A percentile compares a stretch with the other conserved stretches of the same genome.
phyloP scores from a whole-genome alignment of 768 basidiomycete species.

The Trametes villosa region DNA sequence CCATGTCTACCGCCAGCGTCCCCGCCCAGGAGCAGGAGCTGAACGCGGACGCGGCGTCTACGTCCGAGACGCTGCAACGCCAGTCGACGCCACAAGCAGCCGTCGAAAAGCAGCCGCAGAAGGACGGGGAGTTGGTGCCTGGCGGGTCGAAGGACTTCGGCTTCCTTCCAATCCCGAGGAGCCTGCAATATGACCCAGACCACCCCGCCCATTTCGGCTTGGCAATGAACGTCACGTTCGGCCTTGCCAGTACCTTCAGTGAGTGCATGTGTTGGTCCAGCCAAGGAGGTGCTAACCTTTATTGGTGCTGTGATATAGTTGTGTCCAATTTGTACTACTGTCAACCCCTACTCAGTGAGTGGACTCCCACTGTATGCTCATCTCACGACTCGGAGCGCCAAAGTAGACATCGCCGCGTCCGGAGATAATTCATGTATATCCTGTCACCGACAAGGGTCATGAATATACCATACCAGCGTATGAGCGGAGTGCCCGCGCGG shows the following conservation, averaged over 20 bases:
- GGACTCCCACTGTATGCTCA: too few species aligned
- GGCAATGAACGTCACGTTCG: constrained; percentile 50
- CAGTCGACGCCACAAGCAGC: too few species aligned
- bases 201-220: constrained; percentile 42
- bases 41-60: not conserved
- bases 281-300: not conserved
- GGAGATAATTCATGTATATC: too few species aligned
- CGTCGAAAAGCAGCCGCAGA: not conserved
- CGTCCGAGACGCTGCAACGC: not conserved
- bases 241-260: constrained; percentile 51
- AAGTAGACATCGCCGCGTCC: too few species aligned
- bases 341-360: constrained; percentile 73
- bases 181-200: constrained; percentile 45
- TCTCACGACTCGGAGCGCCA: too few species aligned
- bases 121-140: not conserved
- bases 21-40: not conserved
- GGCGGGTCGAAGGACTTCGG: constrained; percentile 39
- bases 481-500: too few species aligned
- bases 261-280: constrained; percentile 15
- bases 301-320: constrained; percentile 38
- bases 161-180: constrained; percentile 50
- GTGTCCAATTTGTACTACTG: constrained; percentile 85
- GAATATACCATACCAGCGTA: too few species aligned
- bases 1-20: not conserved
- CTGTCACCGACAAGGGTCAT: too few species aligned